Conservation (phyloP, 352 stramenopile species). For the Pythium folliculosum region DNA sequence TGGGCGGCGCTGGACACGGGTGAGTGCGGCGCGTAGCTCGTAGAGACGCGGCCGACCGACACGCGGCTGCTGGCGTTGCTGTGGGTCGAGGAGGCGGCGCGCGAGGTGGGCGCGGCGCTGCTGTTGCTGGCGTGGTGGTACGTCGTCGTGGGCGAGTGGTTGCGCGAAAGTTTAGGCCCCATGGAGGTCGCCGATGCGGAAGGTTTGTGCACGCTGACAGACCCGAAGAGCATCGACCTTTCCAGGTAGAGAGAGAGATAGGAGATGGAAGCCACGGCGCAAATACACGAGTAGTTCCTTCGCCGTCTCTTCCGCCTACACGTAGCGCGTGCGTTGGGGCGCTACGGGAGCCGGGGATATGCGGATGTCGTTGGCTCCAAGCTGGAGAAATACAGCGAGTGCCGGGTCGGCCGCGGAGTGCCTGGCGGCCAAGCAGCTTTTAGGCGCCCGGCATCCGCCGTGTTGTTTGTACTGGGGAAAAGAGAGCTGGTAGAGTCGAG, state of each 20-base stretch:
- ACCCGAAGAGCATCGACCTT: conserved; percentile 25
- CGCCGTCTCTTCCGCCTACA: background rate
- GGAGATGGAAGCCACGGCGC: conserved; percentile 13
- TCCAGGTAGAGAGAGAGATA: background rate
- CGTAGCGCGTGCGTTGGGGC: too few relatives aligned
- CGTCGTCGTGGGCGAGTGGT: conserved; percentile 8
- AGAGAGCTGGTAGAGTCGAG: conserved; percentile 21
- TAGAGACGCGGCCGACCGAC: conserved; percentile 15
- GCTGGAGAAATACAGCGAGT: conserved; percentile 12
- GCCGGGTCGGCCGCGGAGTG: background rate
- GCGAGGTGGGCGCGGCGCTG: background rate
- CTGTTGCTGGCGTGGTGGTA: conserved; percentile 4
- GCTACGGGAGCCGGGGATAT: background rate
- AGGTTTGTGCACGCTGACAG: conserved; percentile 12
- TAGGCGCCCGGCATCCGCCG: conserved; percentile 2
- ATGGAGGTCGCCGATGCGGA: conserved; percentile 13
- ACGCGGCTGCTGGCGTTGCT: conserved; percentile 8
- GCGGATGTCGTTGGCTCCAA: background rate
- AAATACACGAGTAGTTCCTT: conserved; percentile 14
- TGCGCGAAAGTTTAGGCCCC: conserved; percentile 20
- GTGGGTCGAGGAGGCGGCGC: background rate
- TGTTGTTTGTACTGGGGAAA: conserved; percentile 10
- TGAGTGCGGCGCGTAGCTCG: conserved; percentile 15
- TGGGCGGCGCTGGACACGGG: background rate
- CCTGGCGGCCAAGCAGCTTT: background rate